Percentiles rank a stretch among this genome's conserved stretches.
phyloP scores from a whole-genome alignment of 768 basidiomycete species.

The Suillus discolor region DNA sequence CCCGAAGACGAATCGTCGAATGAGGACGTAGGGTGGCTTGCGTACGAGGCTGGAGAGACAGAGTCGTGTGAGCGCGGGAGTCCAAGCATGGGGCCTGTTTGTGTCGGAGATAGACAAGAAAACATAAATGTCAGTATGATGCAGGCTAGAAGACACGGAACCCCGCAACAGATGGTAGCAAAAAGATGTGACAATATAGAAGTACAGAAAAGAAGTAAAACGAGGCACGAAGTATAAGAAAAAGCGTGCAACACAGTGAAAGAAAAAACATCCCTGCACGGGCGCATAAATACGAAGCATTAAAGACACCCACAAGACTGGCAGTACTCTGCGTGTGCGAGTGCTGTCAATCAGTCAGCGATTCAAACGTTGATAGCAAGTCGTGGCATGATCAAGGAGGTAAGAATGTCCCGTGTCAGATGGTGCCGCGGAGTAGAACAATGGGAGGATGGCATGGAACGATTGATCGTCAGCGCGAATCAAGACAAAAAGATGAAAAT shows the following conservation, averaged over 20 bases:
- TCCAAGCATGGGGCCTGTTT: conserved; percentile 16
- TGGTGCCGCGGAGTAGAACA: no score
- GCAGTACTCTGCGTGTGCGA: neutral
- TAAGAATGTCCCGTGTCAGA: no score
- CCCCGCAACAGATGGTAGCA: neutral
- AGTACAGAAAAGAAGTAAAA: neutral
- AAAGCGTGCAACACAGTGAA: neutral
- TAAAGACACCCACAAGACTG: neutral
- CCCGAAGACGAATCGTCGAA: conserved; percentile 11
- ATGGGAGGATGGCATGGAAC: no score
- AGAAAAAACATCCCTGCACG: neutral
- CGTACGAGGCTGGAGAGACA: conserved; percentile 27
- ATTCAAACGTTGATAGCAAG: neutral
- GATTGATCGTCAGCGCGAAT: no score
- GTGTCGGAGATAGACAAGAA: neutral
- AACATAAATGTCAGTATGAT: conserved; percentile 14
- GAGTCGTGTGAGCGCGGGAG: conserved; percentile 18
- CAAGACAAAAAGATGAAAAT: neutral
- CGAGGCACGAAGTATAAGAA: neutral
- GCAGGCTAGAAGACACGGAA: neutral
- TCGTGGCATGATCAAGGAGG: no score
- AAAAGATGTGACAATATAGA: conserved; percentile 3
- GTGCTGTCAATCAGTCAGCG: neutral
- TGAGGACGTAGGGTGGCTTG: conserved; percentile 22
- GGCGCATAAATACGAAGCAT: neutral